These are phyloP conservation scores for Podospora tetraspora DNA, from an alignment of 495 filamentous ascomycete genomes.

Conservation along the genomic window DNA sequence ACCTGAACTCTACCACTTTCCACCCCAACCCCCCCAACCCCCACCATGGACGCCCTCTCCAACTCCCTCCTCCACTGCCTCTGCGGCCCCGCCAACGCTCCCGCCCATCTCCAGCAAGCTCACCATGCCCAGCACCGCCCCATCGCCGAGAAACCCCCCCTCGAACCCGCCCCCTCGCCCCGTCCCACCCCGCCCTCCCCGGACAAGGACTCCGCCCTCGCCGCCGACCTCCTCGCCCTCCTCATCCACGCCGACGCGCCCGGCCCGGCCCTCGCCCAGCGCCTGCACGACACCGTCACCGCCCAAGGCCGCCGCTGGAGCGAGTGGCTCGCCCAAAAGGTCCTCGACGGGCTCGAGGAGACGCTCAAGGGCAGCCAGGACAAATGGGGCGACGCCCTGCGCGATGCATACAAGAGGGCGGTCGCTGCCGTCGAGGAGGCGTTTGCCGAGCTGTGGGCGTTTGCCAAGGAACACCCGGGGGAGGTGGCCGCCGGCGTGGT, in stretches of 20 bases:
- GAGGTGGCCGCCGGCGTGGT: slow-evolving; percentile 17
- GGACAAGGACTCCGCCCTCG: not conserved
- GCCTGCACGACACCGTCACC: slow-evolving; percentile 6
- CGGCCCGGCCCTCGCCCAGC: not conserved
- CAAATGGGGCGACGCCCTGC: slow-evolving; percentile 17
- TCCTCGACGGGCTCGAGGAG: slow-evolving; percentile 11
- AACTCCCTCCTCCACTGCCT: slow-evolving; percentile 1
- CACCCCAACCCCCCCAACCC: too few relatives aligned
- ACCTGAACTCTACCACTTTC: too few relatives aligned
- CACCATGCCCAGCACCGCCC: not conserved
- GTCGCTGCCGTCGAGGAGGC: not conserved
- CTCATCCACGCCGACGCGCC: slow-evolving; percentile 2
- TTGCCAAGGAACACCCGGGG: slow-evolving; percentile 17
- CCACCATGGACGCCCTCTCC: not conserved
- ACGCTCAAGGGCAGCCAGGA: slow-evolving; percentile 6
- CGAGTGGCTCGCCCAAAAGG: slow-evolving; percentile 14
- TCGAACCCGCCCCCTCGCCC: not conserved
- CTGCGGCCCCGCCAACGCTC: not conserved
- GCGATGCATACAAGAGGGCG: slow-evolving; percentile 13
- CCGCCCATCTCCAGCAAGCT: not conserved
- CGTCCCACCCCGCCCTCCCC: not conserved
- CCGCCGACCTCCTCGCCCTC: slow-evolving; percentile 4
- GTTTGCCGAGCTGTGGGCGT: slow-evolving; percentile 12
- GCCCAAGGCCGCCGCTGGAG: slow-evolving; percentile 7
- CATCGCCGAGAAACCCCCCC: slow-evolving; percentile 9